These are phyloP conservation scores for Teunomyces barrocoloradensis DNA, from an alignment of 805 yeast genomes.

Conservation along the genomic window DNA sequence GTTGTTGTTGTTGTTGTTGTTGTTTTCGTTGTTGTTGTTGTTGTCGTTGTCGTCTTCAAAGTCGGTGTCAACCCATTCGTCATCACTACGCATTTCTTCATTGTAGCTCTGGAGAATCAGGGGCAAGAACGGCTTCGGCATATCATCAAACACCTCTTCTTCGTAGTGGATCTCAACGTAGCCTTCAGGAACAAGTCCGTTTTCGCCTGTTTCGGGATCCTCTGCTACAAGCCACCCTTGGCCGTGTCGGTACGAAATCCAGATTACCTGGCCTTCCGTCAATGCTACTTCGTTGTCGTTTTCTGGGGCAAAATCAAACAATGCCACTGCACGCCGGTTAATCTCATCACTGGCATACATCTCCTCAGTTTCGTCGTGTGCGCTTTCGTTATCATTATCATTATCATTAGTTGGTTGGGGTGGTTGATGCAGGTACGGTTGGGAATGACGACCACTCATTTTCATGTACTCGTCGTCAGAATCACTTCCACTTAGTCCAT, in stretches of 20 bases:
- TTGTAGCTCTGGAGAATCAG: conserved; percentile 23
- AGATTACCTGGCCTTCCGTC: conserved; percentile 75
- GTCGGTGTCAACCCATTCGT: conserved; percentile 29
- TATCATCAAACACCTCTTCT: conserved; percentile 27
- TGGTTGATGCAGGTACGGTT: conserved; percentile 3
- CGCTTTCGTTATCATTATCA: conserved; percentile 6
- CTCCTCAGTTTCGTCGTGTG: neutral
- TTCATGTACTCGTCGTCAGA: conserved; percentile 8
- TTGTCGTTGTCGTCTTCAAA: conserved; percentile 23
- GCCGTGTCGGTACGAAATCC: conserved; percentile 89
- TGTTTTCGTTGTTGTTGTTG: conserved; percentile 3
- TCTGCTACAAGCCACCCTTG: conserved; percentile 98
- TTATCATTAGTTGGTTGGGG: conserved; percentile 6
- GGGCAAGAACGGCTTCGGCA: conserved; percentile 50
- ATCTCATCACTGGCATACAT: conserved; percentile 30
- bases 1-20: conserved; percentile 5
- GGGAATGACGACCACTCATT: neutral
- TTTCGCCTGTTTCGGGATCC: conserved; percentile 69
- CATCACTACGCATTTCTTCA: conserved; percentile 16
- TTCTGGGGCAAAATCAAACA: conserved; percentile 88
- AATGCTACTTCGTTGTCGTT: conserved; percentile 87
- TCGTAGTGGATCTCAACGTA: conserved; percentile 62
- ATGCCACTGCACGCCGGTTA: conserved; percentile 69
- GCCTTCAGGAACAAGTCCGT: conserved; percentile 94
- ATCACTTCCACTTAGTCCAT: conserved; percentile 6